Base-by-base conservation (phyloP, 164 flowering plant species). In the Annona cherimola region DNA sequence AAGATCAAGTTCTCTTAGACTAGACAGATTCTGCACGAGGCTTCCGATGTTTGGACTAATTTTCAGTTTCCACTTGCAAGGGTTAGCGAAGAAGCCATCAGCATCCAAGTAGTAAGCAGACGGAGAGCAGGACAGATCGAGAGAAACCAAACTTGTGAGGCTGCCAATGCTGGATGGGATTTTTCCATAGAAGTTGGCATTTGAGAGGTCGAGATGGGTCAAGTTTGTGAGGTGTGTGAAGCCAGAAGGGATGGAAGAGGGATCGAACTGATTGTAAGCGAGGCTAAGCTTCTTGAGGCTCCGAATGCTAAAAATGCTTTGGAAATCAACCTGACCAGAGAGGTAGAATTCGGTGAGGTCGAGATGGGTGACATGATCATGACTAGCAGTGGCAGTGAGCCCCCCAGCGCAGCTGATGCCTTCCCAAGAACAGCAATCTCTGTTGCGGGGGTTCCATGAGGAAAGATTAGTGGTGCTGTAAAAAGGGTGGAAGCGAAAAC, bases 191-290 rank as follows among this genome's bases (percentile, higher is more conserved):
- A 50, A 50, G 14, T 50, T 9, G 42, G 85, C 83, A 45, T 79
- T 79, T 18, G 90, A 67, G 39, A 86, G 64, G 63, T 88, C 80
- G 69, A 88, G 82, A 71, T 73, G 46, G 16, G 41, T 75, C 82
- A 85, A 70, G 41, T 40, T 14, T 18, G 42, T 64, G 45, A 64
- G 67, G 0, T 2, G 42, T 7, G 4, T 7, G 0, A 64, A 12
- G 2, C 67, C 45, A 61, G 63, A 20, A n/a, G 63, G 63, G 63
- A 61, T 61, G 18, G 63, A 35, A 61, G 20, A n/a, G 35, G 63
- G 19, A 61, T 61, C 40, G 35, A 61, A 61, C 8, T 61, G 6
- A 20, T 61, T 61, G 35, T 20, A 12, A 20, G 63, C 63, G 35
- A 61, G 63, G 63, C 8, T 61, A 35, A 61, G 63, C 20, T 18